A percentile compares a stretch with the other conserved stretches of the same genome.
Conservation (phyloP, 179 eudicot species). For the Vitellaria paradoxa region DNA sequence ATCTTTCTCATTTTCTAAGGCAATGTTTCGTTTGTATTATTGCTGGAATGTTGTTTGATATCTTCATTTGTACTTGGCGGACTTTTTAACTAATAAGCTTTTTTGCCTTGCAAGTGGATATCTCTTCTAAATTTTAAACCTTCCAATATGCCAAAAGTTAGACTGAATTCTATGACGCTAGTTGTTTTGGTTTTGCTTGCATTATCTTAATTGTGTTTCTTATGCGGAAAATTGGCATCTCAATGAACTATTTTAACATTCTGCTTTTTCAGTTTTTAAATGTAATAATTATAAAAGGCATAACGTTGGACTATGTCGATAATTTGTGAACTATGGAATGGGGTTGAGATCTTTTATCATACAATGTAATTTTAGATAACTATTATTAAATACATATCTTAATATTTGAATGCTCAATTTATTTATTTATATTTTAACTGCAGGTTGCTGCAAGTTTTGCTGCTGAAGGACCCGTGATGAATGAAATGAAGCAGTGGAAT, state of each 20-base stretch:
- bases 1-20: background rate
- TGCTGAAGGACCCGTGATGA: slow-evolving; percentile 80
- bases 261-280: background rate
- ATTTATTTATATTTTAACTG: background rate
- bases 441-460: slow-evolving; percentile 98
- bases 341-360: background rate
- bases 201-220: background rate
- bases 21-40: background rate
- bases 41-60: no score
- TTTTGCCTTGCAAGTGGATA: no score
- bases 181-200: background rate
- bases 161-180: background rate
- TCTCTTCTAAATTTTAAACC: background rate
- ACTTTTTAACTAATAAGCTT: no score
- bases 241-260: background rate
- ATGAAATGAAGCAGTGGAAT: slow-evolving; percentile 93
- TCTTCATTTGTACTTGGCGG: no score
- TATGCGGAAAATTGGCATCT: background rate
- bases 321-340: background rate
- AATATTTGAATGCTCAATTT: background rate
- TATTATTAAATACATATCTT: background rate
- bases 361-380: background rate
- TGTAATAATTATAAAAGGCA: background rate
- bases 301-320: background rate
- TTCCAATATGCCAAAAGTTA: background rate